Conservation (phyloP, 1,139 yeast species). For the Geotrichum aggregatum region DNA sequence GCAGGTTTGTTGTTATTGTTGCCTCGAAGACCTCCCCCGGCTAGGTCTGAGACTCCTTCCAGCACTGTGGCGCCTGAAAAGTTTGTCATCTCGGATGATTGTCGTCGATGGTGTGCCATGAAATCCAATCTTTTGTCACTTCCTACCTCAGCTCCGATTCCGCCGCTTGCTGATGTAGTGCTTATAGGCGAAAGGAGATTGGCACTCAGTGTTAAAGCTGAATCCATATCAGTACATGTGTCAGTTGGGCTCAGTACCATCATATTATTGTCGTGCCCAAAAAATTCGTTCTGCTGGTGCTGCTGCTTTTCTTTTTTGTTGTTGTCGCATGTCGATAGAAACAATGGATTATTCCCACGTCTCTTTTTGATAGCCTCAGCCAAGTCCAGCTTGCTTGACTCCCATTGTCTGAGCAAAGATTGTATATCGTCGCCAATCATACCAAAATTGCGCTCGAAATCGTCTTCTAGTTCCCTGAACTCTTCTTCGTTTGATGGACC, state of each 20-base stretch:
- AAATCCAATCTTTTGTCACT: background rate
- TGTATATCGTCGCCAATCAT: conserved; percentile 35
- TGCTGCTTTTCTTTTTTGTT: background rate
- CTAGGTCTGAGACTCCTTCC: background rate
- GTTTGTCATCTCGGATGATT: conserved; percentile 13
- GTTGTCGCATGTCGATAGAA: background rate
- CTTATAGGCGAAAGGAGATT: too few species aligned
- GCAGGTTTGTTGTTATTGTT: background rate
- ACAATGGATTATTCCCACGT: background rate
- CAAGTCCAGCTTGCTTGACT: conserved; percentile 26
- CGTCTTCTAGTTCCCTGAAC: background rate
- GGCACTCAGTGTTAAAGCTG: too few species aligned
- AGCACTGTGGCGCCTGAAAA: conserved; percentile 16
- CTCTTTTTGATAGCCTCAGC: background rate
- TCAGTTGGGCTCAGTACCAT: background rate
- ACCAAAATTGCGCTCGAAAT: conserved; percentile 30
- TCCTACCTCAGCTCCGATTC: too few species aligned
- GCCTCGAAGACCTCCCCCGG: background rate
- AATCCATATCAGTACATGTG: background rate
- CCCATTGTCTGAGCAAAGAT: conserved; percentile 35
- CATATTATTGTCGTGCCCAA: background rate
- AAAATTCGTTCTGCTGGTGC: background rate
- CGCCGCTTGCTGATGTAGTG: too few species aligned
- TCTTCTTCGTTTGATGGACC: background rate
- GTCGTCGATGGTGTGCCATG: conserved; percentile 15